A percentile compares a stretch with the other conserved stretches of the same genome.
phyloP scores from a whole-genome alignment of 202 grass and related monocot species.

The Zizania palustris region DNA sequence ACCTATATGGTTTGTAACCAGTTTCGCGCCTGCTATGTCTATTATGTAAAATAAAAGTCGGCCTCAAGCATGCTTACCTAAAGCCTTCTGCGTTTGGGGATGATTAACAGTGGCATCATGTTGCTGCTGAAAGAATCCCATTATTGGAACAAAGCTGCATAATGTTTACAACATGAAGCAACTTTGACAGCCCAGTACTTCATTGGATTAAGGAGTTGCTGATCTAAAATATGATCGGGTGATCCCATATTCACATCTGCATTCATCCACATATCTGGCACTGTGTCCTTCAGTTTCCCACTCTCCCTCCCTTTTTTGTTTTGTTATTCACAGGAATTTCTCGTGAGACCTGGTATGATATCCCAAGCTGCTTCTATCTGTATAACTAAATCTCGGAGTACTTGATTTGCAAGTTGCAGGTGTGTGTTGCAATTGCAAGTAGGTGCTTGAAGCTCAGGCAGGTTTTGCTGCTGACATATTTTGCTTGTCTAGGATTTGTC shows the following conservation, averaged over 20 bases:
- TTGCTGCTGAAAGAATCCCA: not conserved
- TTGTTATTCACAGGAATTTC: not conserved
- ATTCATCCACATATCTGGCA: slow-evolving; percentile 4
- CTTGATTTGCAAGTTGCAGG: not conserved
- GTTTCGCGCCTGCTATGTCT: slow-evolving; percentile 26
- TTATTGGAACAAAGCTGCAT: not conserved
- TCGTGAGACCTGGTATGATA: not conserved
- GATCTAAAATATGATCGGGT: not conserved
- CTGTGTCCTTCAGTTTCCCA: not conserved
- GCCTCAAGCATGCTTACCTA: slow-evolving; percentile 6
- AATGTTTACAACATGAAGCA: not conserved
- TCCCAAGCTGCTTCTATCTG: not conserved
- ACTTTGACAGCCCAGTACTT: not conserved
- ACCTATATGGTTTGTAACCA: slow-evolving; percentile 44
- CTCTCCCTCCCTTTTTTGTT: not conserved
- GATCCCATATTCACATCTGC: not conserved
- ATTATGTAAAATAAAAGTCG: slow-evolving; percentile 50
- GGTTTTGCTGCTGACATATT: not conserved
- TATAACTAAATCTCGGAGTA: too few relatives aligned
- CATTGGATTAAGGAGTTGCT: not conserved
- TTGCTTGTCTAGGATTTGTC: not conserved
- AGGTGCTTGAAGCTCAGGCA: not conserved
- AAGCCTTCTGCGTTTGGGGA: slow-evolving; percentile 11
- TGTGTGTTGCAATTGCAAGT: not conserved
- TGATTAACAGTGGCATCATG: not conserved